Conservation (phyloP, 2,329 filamentous ascomycete genomes). For the Ophiognomonia clavigignenti-juglandacearum region DNA sequence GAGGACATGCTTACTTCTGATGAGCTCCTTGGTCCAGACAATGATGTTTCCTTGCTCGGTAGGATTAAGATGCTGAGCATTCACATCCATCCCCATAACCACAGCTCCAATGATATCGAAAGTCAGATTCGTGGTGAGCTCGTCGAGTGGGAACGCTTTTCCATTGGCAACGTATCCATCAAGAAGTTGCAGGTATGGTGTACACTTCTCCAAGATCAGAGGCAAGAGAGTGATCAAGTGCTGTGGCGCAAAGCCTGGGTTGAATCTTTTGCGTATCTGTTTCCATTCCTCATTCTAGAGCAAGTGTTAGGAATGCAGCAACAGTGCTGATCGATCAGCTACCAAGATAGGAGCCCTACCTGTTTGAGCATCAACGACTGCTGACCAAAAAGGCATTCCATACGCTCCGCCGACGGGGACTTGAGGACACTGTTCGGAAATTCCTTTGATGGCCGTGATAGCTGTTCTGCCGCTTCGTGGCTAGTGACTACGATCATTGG, state of each 20-base stretch:
- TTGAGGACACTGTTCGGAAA: no score
- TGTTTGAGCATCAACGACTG: no score
- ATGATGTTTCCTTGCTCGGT: constrained; percentile 18
- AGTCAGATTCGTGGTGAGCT: constrained; percentile 27
- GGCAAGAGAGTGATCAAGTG: constrained; percentile 32
- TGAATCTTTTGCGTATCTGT: constrained; percentile 28
- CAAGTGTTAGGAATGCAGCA: no score
- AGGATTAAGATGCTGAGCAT: not conserved
- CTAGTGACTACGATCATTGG: no score
- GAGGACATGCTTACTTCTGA: constrained; percentile 4
- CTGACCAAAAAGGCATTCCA: no score
- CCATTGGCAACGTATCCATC: constrained; percentile 24
- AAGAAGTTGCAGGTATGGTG: constrained; percentile 25
- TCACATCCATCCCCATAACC: not conserved
- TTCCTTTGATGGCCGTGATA: no score
- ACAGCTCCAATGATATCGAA: constrained; percentile 31
- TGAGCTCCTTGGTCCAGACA: constrained; percentile 9
- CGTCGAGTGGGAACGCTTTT: constrained; percentile 24
- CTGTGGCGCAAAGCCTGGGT: constrained; percentile 33
- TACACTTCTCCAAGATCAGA: constrained; percentile 29
- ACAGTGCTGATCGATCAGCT: no score
- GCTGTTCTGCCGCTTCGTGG: no score
- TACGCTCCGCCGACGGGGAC: no score
- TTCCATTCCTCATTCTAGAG: constrained; percentile 28
- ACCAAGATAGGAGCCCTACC: no score